A percentile compares a stretch with the other conserved stretches of the same genome.
These are phyloP conservation scores for Kalmusia sp. DNA, from an alignment of 2,329 filamentous ascomycete species.

Conservation along the genomic window DNA sequence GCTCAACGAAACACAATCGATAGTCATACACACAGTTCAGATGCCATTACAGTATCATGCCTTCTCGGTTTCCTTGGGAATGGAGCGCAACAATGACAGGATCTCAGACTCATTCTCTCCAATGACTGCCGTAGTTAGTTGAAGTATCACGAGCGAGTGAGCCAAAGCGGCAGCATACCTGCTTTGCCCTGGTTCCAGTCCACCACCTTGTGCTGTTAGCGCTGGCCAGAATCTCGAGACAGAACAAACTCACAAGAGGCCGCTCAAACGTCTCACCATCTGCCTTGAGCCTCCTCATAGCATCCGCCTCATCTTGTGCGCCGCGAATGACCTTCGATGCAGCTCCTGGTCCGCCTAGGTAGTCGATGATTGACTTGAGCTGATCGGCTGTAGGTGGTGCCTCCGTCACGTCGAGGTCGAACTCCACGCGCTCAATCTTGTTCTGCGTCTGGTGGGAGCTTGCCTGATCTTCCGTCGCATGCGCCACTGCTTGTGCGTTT, in stretches of 20 bases:
- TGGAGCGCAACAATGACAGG: constrained; percentile 74
- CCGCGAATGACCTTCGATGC: constrained; percentile 74
- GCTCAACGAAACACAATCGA: constrained; percentile 4
- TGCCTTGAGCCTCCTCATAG: constrained; percentile 78
- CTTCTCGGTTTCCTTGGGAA: constrained; percentile 52
- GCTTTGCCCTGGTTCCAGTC: constrained; percentile 94
- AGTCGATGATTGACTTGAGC: constrained; percentile 82
- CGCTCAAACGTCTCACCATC: constrained; percentile 72
- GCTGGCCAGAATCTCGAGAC: neutral
- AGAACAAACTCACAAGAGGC: constrained; percentile 70
- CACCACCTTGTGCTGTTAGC: constrained; percentile 59
- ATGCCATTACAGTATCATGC: constrained; percentile 16
- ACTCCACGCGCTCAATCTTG: constrained; percentile 69
- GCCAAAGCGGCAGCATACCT: constrained; percentile 51
- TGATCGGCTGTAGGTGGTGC: constrained; percentile 81
- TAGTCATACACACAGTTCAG: constrained; percentile 10
- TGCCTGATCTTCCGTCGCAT: constrained; percentile 77
- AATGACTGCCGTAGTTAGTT: constrained; percentile 53
- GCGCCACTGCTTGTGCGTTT: constrained; percentile 71
- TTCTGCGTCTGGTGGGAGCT: constrained; percentile 69
- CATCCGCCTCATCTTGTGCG: constrained; percentile 76
- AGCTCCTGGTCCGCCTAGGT: constrained; percentile 67
- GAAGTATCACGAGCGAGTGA: neutral
- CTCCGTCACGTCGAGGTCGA: constrained; percentile 87
- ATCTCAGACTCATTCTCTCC: constrained; percentile 90